A percentile compares a stretch with the other conserved stretches of the same genome.
Evolutionary conservation across 164 flowering plant genomes (phyloP).

Genomic region (Amborella trichopoda): DNA sequence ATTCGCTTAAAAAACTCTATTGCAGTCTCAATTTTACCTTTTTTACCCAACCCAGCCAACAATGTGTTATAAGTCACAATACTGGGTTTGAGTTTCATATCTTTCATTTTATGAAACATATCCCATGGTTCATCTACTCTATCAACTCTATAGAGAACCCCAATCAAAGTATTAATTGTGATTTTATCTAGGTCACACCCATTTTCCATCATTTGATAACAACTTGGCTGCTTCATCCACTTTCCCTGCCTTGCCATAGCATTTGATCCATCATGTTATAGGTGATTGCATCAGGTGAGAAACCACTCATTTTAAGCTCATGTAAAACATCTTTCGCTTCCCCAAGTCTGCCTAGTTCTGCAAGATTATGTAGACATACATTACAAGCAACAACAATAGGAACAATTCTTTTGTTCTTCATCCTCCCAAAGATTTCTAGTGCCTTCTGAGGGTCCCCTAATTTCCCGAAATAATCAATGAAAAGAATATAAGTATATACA

Average conservation of each 20-base stretch:
- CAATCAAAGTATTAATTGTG: constrained; percentile 63
- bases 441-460: constrained; percentile 50
- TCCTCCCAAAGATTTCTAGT: constrained; percentile 57
- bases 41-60: constrained; percentile 63
- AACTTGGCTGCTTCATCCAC: constrained; percentile 69
- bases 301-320: constrained; percentile 47
- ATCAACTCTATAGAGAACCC: constrained; percentile 63
- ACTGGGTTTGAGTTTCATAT: constrained; percentile 60
- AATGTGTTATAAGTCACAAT: constrained; percentile 85
- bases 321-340: constrained; percentile 54
- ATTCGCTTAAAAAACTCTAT: constrained; percentile 33
- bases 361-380: constrained; percentile 70
- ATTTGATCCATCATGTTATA: constrained; percentile 95
- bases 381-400: constrained; percentile 78
- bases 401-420: constrained; percentile 65
- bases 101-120: constrained; percentile 56
- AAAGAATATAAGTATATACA: constrained; percentile 62
- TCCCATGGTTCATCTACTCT: constrained; percentile 74
- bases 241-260: constrained; percentile 59
- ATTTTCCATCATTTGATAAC: constrained; percentile 39
- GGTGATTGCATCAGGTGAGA: constrained; percentile 77
- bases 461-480: constrained; percentile 88
- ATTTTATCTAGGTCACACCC: constrained; percentile 58
- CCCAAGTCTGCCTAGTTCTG: constrained; percentile 44
- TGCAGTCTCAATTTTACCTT: constrained; percentile 47